Base-by-base conservation (phyloP, 768 basidiomycete species). In the Fomitopsis pulvina region DNA sequence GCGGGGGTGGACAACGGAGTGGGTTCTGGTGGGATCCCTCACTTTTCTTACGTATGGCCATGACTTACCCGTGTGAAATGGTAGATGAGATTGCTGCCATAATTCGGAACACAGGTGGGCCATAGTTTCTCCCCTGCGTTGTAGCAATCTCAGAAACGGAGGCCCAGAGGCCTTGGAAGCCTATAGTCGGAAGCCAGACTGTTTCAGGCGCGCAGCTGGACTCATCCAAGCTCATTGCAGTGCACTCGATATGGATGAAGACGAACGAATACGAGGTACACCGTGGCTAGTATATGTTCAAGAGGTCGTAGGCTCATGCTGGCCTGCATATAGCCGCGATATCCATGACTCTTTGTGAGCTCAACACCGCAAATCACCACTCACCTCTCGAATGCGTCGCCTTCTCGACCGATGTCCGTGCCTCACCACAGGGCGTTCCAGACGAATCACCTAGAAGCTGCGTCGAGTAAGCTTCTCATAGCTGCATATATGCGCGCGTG, bases 321-420 rank as follows among this genome's bases (percentile, higher is more conserved):
- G 5, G 18, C 20, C 46, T 48, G n/a, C 45, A 6, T 22, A 8
- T 48, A 88, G 87, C 79, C 58, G 83, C 87, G 1, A 85, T 88
- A 42, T 74, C 78, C 4, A 81, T 89, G 80, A 89, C 87, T 2
- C 68, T 89, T 34, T 89, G 87, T 62, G 87, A 89, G 65, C 67
- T 88, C n/a, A 77, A 80, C 18, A 89, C 85, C 1, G 87, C 85
- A 18, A 76, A 75, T 46, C 79, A 83, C 56, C 74, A 84, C 62
- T 73, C 83, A 1, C 87, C 87, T 2, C 66, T 86, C 57, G 87
- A 88, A 68, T 88, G 87, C 52, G 60, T 56, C 14, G 20, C 50
- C 9, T 57, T 56, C 41, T 40, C 26, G 39, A 49, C 51, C n/a
- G 48, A 29, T 5, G 22, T 18, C 37, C 27, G 45, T 18, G 20